These are phyloP conservation scores for Epichloe glyceriae DNA, from an alignment of 2,329 filamentous ascomycete species.

Conservation along the genomic window DNA sequence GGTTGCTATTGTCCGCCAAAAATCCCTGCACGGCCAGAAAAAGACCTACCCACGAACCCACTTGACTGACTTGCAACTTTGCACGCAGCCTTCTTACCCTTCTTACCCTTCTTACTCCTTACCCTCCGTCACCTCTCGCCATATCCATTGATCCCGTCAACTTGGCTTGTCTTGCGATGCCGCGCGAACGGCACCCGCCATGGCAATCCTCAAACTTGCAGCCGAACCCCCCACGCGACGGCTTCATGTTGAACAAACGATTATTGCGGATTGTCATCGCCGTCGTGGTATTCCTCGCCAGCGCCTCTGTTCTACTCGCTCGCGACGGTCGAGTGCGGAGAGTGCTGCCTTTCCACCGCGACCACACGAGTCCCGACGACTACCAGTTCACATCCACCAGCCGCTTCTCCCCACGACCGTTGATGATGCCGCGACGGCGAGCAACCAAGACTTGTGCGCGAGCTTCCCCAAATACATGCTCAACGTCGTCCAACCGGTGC, in stretches of 20 bases:
- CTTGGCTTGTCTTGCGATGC: slow-evolving; percentile 8
- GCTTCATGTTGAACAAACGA: slow-evolving; percentile 18
- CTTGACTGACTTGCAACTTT: too few relatives aligned
- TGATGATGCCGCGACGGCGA: slow-evolving; percentile 12
- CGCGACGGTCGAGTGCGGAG: not conserved
- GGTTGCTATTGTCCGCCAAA: too few relatives aligned
- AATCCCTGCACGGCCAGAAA: too few relatives aligned
- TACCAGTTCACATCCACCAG: slow-evolving; percentile 19
- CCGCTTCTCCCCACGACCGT: slow-evolving; percentile 17
- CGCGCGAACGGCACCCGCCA: not conserved
- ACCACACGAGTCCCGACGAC: slow-evolving; percentile 13
- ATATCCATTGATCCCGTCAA: not conserved
- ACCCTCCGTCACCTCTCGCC: too few relatives aligned
- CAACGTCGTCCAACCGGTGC: slow-evolving; percentile 18
- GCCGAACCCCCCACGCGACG: slow-evolving; percentile 3
- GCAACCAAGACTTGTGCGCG: slow-evolving; percentile 16
- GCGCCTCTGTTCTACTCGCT: slow-evolving; percentile 4
- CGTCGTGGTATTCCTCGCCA: slow-evolving; percentile 11
- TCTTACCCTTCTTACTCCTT: too few relatives aligned
- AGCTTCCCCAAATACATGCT: slow-evolving; percentile 20
- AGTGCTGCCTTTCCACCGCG: slow-evolving; percentile 9
- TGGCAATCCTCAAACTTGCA: slow-evolving; percentile 2
- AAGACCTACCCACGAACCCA: too few relatives aligned
- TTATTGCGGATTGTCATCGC: slow-evolving; percentile 18
- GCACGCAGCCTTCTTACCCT: too few relatives aligned